Evolutionary conservation across 805 yeast genomes (phyloP), one percentile per base, ranked within the genome.

Genomic region (Pichia cephalocereana): DNA sequence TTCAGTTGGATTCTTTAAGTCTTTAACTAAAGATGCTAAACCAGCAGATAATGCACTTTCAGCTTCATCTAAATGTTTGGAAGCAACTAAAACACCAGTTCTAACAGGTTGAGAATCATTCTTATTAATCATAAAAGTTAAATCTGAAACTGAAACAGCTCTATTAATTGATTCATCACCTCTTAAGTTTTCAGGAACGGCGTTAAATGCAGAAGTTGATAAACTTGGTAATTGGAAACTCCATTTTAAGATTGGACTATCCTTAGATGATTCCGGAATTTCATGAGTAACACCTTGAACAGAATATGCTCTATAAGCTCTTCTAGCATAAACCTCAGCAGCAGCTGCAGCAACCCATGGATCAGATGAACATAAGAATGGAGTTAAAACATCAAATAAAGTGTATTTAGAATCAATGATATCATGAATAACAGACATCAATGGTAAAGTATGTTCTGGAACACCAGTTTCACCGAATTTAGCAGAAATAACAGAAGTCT

Each of bases 241-340:
- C 96, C 96, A 90, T 54, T 86, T 83, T 52, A 89, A 77, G 47
- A 85, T 76, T 38, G 97, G 95, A 40, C 70, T 69, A 9, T 73
- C 76, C 26, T 66, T 57, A 48, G 77, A 74, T 46, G 67, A 73
- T 27, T 55, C 51, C 34, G 71, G 64, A 57, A 70, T 69, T 53
- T 75, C 78, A 61, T 87, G 86, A 47, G 72, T 70, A 46, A 95
- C 77, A 54, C 82, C 84, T 47, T 86, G 83, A 52, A 93, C 83
- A 39, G 88, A 83, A 70, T 95, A 93, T 38, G 98, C 98, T 62
- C 98, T 82, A 74, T 90, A 93, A 41, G 98, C 95, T 67, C 99
- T 84, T 67, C 98, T 84, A 51, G 90, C 83, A 67, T 93, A 93
- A 50, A 93, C 96, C 69, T 93, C 97, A 42, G 96, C 88, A 37